Percentiles rank a stretch among this genome's conserved stretches.
These are phyloP conservation scores for Calonectria naviculata DNA, from an alignment of 2,329 filamentous ascomycete genomes.

Conservation along the genomic window DNA sequence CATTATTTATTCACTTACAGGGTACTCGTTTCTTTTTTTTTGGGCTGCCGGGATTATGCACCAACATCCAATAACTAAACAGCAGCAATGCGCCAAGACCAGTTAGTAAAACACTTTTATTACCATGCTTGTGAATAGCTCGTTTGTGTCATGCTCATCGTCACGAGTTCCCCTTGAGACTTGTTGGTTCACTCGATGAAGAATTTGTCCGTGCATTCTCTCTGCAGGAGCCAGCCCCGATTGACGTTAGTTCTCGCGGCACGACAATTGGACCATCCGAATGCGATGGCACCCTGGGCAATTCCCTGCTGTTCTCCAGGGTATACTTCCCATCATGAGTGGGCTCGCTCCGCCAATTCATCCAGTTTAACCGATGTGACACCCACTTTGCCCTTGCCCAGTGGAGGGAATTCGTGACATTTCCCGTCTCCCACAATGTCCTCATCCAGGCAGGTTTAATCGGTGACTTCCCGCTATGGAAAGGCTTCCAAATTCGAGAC, in stretches of 20 bases:
- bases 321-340: background rate
- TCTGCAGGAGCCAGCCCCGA: background rate
- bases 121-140: background rate
- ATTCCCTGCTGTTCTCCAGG: background rate
- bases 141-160: background rate
- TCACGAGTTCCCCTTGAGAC: background rate
- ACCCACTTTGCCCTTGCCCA: background rate
- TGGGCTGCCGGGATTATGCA: background rate
- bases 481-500: background rate
- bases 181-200: background rate
- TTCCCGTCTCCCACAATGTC: background rate
- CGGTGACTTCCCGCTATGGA: background rate
- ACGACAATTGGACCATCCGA: background rate
- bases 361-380: constrained; percentile 11
- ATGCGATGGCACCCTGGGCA: background rate
- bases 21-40: background rate
- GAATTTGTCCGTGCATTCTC: background rate
- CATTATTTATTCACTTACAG: background rate
- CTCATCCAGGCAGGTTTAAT: background rate
- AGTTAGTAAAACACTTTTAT: background rate
- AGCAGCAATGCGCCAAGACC: background rate
- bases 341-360: background rate
- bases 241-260: background rate
- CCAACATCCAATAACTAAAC: background rate
- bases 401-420: background rate